phyloP scores from a whole-genome alignment of 768 basidiomycete species.

The Paxillus rubicundulus region DNA sequence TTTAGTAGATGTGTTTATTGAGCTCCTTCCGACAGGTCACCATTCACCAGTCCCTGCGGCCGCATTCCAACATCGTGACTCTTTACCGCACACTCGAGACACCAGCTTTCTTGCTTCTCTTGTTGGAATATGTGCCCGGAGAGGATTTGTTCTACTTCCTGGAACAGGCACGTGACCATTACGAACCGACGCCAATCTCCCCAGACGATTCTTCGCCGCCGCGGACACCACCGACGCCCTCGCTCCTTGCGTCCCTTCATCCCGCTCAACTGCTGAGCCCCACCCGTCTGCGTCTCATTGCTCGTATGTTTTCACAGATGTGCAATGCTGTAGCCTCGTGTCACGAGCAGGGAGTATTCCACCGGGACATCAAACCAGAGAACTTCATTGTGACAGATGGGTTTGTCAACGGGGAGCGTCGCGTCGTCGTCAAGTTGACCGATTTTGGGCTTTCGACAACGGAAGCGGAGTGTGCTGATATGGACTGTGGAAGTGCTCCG shows the following conservation, averaged over 20 bases:
- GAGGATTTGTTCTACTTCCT: conserved; percentile 98
- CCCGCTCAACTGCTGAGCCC: conserved; percentile 80
- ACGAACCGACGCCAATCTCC: conserved; percentile 47
- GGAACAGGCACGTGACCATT: conserved; percentile 90
- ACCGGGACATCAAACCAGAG: conserved; percentile 99
- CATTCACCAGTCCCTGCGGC: conserved; percentile 88
- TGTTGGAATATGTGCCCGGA: conserved; percentile 94
- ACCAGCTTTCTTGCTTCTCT: conserved; percentile 82
- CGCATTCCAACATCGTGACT: conserved; percentile 93
- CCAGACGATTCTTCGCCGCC: conserved; percentile 34
- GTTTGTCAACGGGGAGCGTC: conserved; percentile 65
- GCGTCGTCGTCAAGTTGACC: conserved; percentile 92
- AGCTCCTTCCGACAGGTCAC: conserved; percentile 56
- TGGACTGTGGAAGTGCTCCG: conserved; percentile 98
- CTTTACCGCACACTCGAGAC: conserved; percentile 94
- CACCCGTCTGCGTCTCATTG: conserved; percentile 86
- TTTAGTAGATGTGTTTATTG: conserved; percentile 8
- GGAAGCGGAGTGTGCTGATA: conserved; percentile 86
- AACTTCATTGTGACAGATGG: conserved; percentile 96
- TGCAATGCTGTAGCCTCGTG: conserved; percentile 95
- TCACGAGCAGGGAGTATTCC: conserved; percentile 87
- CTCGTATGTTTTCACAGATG: conserved; percentile 99
- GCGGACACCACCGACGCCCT: conserved; percentile 89
- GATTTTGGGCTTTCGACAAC: conserved; percentile 96
- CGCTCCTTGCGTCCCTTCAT: conserved; percentile 79